Conservation (phyloP, 2,329 filamentous ascomycete species). For the Paracamarosporium sp. region DNA sequence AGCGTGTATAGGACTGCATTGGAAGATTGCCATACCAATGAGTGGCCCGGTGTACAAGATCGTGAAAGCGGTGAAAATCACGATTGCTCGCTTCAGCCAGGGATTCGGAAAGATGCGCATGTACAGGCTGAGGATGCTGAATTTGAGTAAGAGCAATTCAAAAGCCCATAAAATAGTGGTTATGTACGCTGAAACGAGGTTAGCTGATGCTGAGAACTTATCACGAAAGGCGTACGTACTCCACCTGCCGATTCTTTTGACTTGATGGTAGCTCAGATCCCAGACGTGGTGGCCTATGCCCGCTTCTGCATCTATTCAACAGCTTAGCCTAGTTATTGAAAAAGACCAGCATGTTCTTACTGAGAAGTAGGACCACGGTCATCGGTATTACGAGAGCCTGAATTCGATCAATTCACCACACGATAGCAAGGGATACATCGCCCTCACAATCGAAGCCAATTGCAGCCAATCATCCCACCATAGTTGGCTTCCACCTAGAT, state of each 20-base stretch:
- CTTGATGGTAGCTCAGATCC: not conserved
- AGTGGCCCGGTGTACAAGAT: not conserved
- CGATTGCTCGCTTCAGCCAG: not conserved
- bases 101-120: constrained; percentile 1
- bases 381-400: not conserved
- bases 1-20: not conserved
- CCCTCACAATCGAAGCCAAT: not conserved
- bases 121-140: constrained; percentile 1
- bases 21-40: not conserved
- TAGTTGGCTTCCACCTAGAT: not conserved
- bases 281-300: constrained; percentile 1
- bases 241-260: not conserved
- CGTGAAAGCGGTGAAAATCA: not conserved
- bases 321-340: not conserved
- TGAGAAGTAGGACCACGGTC: not conserved
- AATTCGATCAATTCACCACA: not conserved
- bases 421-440: not conserved
- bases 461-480: constrained; percentile 7
- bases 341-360: not conserved
- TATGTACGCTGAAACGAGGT: not conserved
- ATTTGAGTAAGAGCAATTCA: constrained; percentile 1
- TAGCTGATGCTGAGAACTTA: not conserved
- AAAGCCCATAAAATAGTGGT: not conserved
- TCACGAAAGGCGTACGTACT: not conserved
- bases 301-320: not conserved